A percentile compares a stretch with the other conserved stretches of the same genome.
These are phyloP conservation scores for Daldinia decipiens DNA, from an alignment of 495 filamentous ascomycete genomes.

Conservation along the genomic window DNA sequence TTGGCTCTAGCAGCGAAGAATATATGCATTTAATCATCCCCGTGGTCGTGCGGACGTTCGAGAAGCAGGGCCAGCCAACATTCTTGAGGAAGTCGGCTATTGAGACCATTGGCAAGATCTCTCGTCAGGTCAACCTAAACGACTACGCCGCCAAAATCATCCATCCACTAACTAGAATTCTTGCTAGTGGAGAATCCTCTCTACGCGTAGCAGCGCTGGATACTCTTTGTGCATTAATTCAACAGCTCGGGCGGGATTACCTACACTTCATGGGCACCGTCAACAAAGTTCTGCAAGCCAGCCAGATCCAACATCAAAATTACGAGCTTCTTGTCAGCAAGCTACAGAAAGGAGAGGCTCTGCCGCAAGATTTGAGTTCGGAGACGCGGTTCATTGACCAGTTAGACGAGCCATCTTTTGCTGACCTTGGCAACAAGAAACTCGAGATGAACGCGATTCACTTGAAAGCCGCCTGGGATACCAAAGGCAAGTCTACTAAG, in stretches of 20 bases:
- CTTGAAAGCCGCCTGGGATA: conserved; percentile 97
- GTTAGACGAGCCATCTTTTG: conserved; percentile 77
- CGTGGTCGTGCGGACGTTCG: conserved; percentile 91
- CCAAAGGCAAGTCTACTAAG: conserved; percentile 90
- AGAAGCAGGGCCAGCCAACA: conserved; percentile 79
- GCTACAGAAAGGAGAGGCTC: conserved; percentile 89
- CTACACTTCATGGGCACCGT: conserved; percentile 91
- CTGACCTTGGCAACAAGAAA: conserved; percentile 91
- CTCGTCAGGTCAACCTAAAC: conserved; percentile 94
- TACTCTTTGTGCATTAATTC: conserved; percentile 92
- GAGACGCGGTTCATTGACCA: conserved; percentile 84
- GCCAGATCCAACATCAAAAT: conserved; percentile 83
- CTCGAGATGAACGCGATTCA: conserved; percentile 96
- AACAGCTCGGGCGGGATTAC: conserved; percentile 95
- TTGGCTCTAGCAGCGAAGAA: conserved; percentile 95
- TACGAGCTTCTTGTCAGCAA: conserved; percentile 92
- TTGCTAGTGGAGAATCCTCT: conserved; percentile 73
- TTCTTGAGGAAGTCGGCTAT: conserved; percentile 87
- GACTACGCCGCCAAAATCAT: conserved; percentile 96
- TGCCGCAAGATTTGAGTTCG: conserved; percentile 93
- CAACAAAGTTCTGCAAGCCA: conserved; percentile 75
- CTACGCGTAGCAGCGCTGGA: conserved; percentile 89
- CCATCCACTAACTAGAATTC: conserved; percentile 84
- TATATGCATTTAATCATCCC: conserved; percentile 99
- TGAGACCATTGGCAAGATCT: conserved; percentile 93